Evolutionary conservation across 1,284 basidiomycete species (phyloP).

Genomic region (Melanopsichium pennsylvanicum): DNA sequence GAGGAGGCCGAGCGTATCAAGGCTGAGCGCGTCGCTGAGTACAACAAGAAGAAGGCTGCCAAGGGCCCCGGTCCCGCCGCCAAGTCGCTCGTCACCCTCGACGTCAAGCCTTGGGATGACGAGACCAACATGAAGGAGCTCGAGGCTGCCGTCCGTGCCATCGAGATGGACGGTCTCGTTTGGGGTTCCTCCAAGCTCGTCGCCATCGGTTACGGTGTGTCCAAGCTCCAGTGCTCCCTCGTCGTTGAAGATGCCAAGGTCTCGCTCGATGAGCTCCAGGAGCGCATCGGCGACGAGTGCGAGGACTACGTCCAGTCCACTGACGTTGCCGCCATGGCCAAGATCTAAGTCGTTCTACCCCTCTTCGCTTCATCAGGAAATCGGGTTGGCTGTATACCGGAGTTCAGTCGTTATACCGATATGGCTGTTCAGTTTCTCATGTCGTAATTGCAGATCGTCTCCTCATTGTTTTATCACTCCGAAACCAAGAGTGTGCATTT

Average conservation of each 20-base stretch:
- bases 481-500: neutral
- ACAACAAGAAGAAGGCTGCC: constrained; percentile 89
- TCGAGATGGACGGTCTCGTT: constrained; percentile 89
- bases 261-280: constrained; percentile 89
- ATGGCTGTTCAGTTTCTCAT: neutral
- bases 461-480: constrained; percentile 9
- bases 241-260: constrained; percentile 97
- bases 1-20: constrained; percentile 93
- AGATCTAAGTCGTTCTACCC: constrained; percentile 53
- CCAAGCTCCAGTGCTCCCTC: constrained; percentile 89
- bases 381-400: constrained; percentile 33
- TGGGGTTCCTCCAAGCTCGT: constrained; percentile 90
- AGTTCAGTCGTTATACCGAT: neutral
- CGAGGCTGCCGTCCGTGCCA: constrained; percentile 82
- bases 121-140: constrained; percentile 94
- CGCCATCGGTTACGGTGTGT: constrained; percentile 91
- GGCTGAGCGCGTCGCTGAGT: constrained; percentile 91
- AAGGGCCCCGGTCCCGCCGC: constrained; percentile 74
- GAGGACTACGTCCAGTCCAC: constrained; percentile 96
- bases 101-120: constrained; percentile 98
- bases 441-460: constrained; percentile 15
- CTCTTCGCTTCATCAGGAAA: neutral
- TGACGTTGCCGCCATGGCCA: constrained; percentile 70
- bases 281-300: constrained; percentile 69
- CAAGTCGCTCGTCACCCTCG: constrained; percentile 91